phyloP scores from a whole-genome alignment of 2,329 filamentous ascomycete species.

The Verticillium longisporum region DNA sequence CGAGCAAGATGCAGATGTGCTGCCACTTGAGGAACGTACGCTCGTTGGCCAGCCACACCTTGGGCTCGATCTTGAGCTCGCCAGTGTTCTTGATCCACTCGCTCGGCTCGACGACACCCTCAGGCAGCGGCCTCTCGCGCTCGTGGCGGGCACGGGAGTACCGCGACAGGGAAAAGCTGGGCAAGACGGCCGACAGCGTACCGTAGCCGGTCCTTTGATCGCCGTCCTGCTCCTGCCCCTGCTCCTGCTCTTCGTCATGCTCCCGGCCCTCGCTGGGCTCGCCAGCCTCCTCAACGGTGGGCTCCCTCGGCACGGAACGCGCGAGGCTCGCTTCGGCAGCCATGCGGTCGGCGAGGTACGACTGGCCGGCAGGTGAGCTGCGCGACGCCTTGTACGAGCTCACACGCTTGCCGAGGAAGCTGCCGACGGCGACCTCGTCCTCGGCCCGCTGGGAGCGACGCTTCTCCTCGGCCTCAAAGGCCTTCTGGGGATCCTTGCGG shows the following conservation, averaged over 20 bases:
- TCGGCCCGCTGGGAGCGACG: constrained; percentile 73
- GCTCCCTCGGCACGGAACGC: constrained; percentile 15
- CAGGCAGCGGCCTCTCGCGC: constrained; percentile 55
- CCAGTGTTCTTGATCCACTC: constrained; percentile 93
- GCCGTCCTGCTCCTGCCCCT: constrained; percentile 21
- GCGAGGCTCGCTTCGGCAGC: constrained; percentile 34
- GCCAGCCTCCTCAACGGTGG: constrained; percentile 11
- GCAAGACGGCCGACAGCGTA: constrained; percentile 66
- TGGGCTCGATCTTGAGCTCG: constrained; percentile 87
- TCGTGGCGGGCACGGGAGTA: constrained; percentile 56
- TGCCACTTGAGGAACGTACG: constrained; percentile 99
- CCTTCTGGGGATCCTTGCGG: constrained; percentile 80
- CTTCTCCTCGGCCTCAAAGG: constrained; percentile 88
- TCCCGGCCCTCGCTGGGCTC: constrained; percentile 16
- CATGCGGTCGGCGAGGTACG: constrained; percentile 52
- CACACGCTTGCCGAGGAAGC: constrained; percentile 61
- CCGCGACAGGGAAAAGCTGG: constrained; percentile 74
- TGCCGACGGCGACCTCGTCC: constrained; percentile 84
- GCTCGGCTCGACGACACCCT: constrained; percentile 79
- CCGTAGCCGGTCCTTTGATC: constrained; percentile 36
- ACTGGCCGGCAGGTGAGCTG: constrained; percentile 63
- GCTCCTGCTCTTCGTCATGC: constrained; percentile 1
- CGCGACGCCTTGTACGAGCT: constrained; percentile 48
- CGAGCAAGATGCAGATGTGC: constrained; percentile 84
- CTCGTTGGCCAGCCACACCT: constrained; percentile 98